Conservation (phyloP, 352 stramenopile species). For the Globisporangium uncinulatum region DNA sequence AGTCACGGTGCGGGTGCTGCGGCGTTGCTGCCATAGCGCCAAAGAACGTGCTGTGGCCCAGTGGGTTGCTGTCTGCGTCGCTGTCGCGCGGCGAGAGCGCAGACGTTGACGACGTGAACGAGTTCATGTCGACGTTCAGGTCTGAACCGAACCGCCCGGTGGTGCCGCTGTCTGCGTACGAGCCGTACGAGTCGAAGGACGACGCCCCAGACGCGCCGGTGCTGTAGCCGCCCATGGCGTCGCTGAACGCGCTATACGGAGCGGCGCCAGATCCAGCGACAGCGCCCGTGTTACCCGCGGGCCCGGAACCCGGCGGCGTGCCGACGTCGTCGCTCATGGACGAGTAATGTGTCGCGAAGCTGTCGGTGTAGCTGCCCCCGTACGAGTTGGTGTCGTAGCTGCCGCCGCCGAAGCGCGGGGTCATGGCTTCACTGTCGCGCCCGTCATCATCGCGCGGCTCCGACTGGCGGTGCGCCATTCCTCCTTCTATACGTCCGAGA, state of each 20-base stretch:
- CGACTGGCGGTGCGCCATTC: not conserved
- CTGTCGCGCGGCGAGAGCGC: slow-evolving; percentile 12
- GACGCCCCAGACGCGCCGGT: slow-evolving; percentile 1
- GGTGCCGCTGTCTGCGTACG: not conserved
- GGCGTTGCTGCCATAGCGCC: slow-evolving; percentile 1
- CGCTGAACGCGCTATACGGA: slow-evolving; percentile 7
- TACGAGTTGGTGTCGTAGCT: slow-evolving; percentile 9
- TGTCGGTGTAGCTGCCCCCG: not conserved
- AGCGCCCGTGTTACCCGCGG: not conserved
- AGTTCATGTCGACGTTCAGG: slow-evolving; percentile 12
- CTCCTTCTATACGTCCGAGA: not conserved
- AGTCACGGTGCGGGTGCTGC: not conserved
- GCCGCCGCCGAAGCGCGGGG: slow-evolving; percentile 12
- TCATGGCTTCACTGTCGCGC: slow-evolving; percentile 1
- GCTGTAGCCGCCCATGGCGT: slow-evolving; percentile 4
- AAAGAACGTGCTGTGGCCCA: slow-evolving; percentile 6
- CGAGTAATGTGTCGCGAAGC: slow-evolving; percentile 15
- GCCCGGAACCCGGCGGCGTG: slow-evolving; percentile 10
- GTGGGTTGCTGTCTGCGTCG: slow-evolving; percentile 1
- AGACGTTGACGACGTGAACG: slow-evolving; percentile 9
- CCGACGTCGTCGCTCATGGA: slow-evolving; percentile 9
- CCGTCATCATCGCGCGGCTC: not conserved
- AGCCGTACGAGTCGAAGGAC: slow-evolving; percentile 2
- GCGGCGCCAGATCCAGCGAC: not conserved
- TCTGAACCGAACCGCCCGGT: slow-evolving; percentile 3